phyloP scores from a whole-genome alignment of 108 stramenopile genomes.

The Schizochytrium sp. region DNA sequence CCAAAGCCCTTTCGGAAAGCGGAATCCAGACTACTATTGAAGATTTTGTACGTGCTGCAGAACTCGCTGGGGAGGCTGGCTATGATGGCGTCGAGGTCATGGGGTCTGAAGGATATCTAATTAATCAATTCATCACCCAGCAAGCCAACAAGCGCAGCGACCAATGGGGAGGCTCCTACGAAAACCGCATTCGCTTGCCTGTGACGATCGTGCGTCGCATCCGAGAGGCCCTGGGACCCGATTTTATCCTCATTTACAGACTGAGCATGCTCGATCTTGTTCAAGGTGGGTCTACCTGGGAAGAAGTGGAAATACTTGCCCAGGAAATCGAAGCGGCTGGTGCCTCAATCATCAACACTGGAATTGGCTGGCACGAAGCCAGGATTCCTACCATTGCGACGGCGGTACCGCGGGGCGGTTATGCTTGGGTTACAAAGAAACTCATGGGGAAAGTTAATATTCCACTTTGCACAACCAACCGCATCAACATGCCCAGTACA shows the following conservation, averaged over 20 bases:
- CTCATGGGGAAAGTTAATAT: conserved; percentile 79
- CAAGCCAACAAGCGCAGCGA: conserved; percentile 90
- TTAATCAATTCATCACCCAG: conserved; percentile 92
- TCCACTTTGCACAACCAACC: conserved; percentile 94
- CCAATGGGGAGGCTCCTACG: conserved; percentile 91
- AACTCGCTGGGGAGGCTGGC: conserved; percentile 88
- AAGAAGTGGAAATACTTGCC: conserved; percentile 89
- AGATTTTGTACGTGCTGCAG: conserved; percentile 89
- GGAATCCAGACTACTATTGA: conserved; percentile 85
- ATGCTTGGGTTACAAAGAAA: conserved; percentile 88
- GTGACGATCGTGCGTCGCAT: conserved; percentile 88
- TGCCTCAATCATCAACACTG: conserved; percentile 95
- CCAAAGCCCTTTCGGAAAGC: conserved; percentile 79
- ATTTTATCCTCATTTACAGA: conserved; percentile 97
- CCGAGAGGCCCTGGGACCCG: conserved; percentile 80
- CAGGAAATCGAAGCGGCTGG: conserved; percentile 87
- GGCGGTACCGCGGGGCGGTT: conserved; percentile 92
- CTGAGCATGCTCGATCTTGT: conserved; percentile 95
- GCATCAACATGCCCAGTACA: conserved; percentile 92
- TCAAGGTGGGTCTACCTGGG: conserved; percentile 90
- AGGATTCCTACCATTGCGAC: conserved; percentile 97
- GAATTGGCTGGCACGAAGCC: conserved; percentile 99
- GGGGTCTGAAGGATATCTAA: conserved; percentile 96
- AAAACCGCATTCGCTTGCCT: conserved; percentile 89
- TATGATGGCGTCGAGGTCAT: conserved; percentile 99